Evolutionary conservation across 352 stramenopile species (phyloP), one percentile per base, ranked within the genome.

Genomic region (Phytophthora idaei): DNA sequence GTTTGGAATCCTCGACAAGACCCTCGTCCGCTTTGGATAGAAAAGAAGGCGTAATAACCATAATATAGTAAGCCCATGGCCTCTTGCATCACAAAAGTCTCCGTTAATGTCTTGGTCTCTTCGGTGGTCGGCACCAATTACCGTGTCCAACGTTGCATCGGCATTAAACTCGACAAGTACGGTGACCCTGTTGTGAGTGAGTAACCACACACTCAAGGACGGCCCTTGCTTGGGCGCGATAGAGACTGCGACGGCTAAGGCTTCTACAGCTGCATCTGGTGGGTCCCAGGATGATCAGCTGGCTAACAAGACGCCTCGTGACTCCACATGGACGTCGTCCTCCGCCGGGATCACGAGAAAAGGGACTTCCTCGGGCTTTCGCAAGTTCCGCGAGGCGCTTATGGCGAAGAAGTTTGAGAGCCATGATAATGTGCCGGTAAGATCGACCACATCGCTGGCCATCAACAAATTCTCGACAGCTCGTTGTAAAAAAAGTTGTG

Each of bases 381-480:
- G 74, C n/a, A 89, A 87, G 64, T 75, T 91, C 55, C 75, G 80
- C 5, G 69, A 89, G 36, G 67, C 77, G 52, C 69, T 91, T 8
- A 81, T 91, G 76, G 59, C 74, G 57, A 78, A 82, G 48, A 77
- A 67, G 17, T 88, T 89, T 53, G 72, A 80, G 47, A 57, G 32
- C 31, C 59, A 67, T 17, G 83, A 89, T 41, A 81, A 82, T 55
- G 1, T 69, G 3, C 78, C 80, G n/a, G 78, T 86, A 69, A 31
- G 56, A 67, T 52, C 15, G 49, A 39, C 21, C 41, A 45, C 39
- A 52, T 27, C 14, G 8, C 5, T 64, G 48, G 55, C 36, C 29
- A 32, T 49, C 12, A 25, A 41, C 28, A 21, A 12, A 49, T 17
- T n/a, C 12, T 42, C 36, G 36, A 42, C 10, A n/a, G 12, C 2